Evolutionary conservation across 176 grass and related monocot species (phyloP).

Genomic region (Oryza glumipatula): DNA sequence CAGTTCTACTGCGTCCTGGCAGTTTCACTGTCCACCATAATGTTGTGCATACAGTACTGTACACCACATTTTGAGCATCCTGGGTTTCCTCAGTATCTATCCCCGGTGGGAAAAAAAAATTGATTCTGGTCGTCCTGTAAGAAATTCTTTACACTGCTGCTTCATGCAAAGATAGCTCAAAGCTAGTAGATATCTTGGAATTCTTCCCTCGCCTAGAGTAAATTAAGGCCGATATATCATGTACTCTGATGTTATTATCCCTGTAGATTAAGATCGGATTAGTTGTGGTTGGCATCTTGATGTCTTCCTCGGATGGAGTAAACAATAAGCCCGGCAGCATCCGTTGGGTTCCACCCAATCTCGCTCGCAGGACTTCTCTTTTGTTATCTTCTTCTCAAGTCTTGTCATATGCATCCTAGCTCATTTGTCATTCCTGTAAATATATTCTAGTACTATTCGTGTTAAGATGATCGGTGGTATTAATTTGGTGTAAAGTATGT

Average conservation of each 20-base stretch:
- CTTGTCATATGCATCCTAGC: constrained; percentile 34
- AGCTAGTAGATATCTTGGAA: neutral
- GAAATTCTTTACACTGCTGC: neutral
- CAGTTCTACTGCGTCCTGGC: neutral
- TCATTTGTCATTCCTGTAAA: neutral
- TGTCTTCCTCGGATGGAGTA: constrained; percentile 47
- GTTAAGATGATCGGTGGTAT: constrained; percentile 1
- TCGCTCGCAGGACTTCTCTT: constrained; percentile 66
- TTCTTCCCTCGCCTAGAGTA: neutral
- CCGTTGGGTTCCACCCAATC: constrained; percentile 66
- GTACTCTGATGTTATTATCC: neutral
- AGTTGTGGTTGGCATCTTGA: constrained; percentile 36
- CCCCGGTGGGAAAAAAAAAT: neutral
- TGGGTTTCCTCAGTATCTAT: neutral
- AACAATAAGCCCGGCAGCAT: constrained; percentile 52
- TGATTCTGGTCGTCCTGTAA: neutral
- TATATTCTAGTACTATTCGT: neutral
- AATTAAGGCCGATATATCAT: neutral
- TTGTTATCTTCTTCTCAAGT: constrained; percentile 69
- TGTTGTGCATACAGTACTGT: neutral
- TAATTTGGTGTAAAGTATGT: constrained; percentile 46
- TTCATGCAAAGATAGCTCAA: neutral
- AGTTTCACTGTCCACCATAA: neutral
- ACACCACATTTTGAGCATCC: constrained; percentile 22
- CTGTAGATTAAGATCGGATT: constrained; percentile 14